phyloP scores from a whole-genome alignment of 495 filamentous ascomycete genomes.

The Cryomyces minteri region DNA sequence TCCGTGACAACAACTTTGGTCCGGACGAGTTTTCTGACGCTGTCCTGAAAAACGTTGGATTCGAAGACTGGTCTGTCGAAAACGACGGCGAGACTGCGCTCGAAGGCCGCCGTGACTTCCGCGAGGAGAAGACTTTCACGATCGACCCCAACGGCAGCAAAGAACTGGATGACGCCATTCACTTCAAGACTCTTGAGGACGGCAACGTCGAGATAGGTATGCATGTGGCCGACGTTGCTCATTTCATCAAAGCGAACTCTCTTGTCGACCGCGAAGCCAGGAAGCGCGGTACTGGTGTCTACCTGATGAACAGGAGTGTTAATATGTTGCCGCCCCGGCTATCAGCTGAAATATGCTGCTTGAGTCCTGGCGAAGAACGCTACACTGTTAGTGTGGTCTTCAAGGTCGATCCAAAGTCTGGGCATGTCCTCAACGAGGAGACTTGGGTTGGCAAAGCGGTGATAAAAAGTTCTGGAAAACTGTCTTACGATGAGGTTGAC shows the following conservation, averaged over 20 bases:
- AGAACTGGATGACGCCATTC: conserved; percentile 79
- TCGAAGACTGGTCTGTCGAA: conserved; percentile 75
- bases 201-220: conserved; percentile 86
- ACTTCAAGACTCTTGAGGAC: conserved; percentile 64
- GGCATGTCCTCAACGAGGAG: conserved; percentile 59
- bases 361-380: conserved; percentile 71
- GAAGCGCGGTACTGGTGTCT: conserved; percentile 92
- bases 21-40: conserved; percentile 96
- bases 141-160: conserved; percentile 70
- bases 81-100: conserved; percentile 63
- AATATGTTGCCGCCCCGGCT: conserved; percentile 78
- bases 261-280: conserved; percentile 94
- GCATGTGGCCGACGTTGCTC: conserved; percentile 87
- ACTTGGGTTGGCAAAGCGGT: conserved; percentile 90
- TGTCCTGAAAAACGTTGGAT: conserved; percentile 78
- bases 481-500: conserved; percentile 74
- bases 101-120: conserved; percentile 73
- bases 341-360: conserved; percentile 68
- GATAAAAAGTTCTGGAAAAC: conserved; percentile 72
- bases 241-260: conserved; percentile 93
- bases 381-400: conserved; percentile 87
- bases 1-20: conserved; percentile 96
- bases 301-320: conserved; percentile 79
- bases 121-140: conserved; percentile 76
- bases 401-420: conserved; percentile 60